These are phyloP conservation scores for Lodderomyces metapsilosis DNA, from an alignment of 1,139 yeast genomes.

Conservation along the genomic window DNA sequence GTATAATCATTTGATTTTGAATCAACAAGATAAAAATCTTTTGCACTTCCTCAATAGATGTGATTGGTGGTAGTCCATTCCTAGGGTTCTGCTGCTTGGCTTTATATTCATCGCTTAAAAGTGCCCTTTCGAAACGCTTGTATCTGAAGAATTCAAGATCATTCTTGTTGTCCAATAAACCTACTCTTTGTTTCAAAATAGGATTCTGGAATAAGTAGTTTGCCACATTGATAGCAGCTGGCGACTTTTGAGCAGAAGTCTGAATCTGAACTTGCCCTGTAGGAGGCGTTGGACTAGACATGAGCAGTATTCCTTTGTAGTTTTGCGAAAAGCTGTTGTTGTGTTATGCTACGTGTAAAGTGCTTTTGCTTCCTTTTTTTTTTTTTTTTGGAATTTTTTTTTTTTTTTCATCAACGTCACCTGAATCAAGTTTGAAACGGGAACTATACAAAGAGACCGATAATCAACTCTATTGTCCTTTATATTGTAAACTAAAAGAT, in stretches of 20 bases:
- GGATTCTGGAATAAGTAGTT: constrained; percentile 64
- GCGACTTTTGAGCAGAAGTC: constrained; percentile 20
- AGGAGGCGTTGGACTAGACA: constrained; percentile 3
- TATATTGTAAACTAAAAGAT: neutral
- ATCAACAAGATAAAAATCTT: constrained; percentile 67
- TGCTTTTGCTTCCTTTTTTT: neutral
- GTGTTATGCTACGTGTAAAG: neutral
- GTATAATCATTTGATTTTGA: constrained; percentile 70
- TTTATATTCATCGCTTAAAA: constrained; percentile 71
- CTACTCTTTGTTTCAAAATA: constrained; percentile 74
- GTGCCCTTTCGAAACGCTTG: constrained; percentile 79
- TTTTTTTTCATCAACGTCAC: neutral
- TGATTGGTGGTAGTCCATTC: constrained; percentile 56
- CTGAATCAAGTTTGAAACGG: too few relatives aligned
- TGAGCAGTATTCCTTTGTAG: neutral
- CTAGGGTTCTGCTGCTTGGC: constrained; percentile 53
- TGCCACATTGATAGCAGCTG: constrained; percentile 55
- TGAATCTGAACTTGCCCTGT: constrained; percentile 15
- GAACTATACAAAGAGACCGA: neutral
- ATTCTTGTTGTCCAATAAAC: constrained; percentile 65
- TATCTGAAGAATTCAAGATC: constrained; percentile 79
- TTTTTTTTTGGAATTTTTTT: neutral
- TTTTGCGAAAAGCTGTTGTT: neutral
- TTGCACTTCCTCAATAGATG: constrained; percentile 55
- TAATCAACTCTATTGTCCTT: neutral